phyloP scores from a whole-genome alignment of 768 basidiomycete genomes.

The Russula earlei region DNA sequence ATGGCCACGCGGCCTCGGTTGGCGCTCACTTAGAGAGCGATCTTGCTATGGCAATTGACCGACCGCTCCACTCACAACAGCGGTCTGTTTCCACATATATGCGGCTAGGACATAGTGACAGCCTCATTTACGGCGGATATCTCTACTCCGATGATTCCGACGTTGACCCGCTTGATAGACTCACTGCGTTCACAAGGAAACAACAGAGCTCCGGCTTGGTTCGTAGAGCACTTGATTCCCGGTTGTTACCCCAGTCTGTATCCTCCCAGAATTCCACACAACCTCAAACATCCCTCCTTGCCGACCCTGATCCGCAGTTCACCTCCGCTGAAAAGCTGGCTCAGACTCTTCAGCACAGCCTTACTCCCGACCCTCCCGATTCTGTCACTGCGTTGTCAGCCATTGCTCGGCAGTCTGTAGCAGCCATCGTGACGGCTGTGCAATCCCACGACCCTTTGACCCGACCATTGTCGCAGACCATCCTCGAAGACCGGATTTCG shows the following conservation, averaged over 20 bases:
- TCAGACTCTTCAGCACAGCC: constrained; percentile 49
- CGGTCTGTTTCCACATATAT: constrained; percentile 30
- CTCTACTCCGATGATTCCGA: constrained; percentile 78
- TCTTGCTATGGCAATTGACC: not conserved
- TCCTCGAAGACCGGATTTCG: constrained; percentile 55
- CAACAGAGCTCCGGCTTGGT: not conserved
- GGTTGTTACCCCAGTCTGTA: not conserved
- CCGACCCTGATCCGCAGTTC: constrained; percentile 31
- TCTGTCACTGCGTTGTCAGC: constrained; percentile 52
- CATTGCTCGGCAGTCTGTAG: constrained; percentile 48
- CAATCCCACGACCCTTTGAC: constrained; percentile 37
- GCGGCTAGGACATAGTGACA: constrained; percentile 25
- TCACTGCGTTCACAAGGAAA: constrained; percentile 14
- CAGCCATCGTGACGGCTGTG: constrained; percentile 52
- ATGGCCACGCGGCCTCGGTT: constrained; percentile 3
- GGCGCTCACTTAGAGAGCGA: not conserved
- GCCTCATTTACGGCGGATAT: constrained; percentile 40
- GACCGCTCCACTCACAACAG: constrained; percentile 18
- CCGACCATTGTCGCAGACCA: constrained; percentile 43
- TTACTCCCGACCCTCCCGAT: constrained; percentile 50
- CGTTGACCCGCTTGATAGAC: constrained; percentile 41
- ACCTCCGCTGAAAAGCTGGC: constrained; percentile 64
- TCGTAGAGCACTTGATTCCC: constrained; percentile 2
- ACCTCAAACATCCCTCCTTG: not conserved
- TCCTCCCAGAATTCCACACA: not conserved